Percentiles rank a stretch among this genome's conserved stretches.
phyloP scores from a whole-genome alignment of 1,139 yeast genomes.

The Pichia sp. region DNA sequence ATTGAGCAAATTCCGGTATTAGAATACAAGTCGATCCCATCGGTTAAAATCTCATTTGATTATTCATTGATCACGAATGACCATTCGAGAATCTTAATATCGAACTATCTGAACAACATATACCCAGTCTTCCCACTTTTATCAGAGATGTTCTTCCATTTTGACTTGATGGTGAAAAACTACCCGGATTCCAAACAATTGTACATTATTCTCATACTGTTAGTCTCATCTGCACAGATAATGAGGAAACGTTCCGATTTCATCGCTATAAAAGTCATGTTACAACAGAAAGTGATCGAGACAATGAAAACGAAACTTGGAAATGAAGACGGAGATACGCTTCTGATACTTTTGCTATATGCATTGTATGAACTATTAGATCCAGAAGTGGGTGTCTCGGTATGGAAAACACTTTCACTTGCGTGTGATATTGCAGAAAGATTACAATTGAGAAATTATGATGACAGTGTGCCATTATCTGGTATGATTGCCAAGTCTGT shows the following conservation, averaged over 20 bases:
- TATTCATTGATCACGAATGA: slow-evolving; percentile 18
- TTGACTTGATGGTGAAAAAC: slow-evolving; percentile 20
- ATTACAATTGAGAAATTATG: slow-evolving; percentile 16
- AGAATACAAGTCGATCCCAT: slow-evolving; percentile 10
- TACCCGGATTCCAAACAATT: slow-evolving; percentile 19
- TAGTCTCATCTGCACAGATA: slow-evolving; percentile 23
- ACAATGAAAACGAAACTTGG: slow-evolving; percentile 13
- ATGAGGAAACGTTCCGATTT: slow-evolving; percentile 21
- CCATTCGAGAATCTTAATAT: slow-evolving; percentile 20
- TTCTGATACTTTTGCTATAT: slow-evolving; percentile 18
- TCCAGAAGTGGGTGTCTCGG: slow-evolving; percentile 20
- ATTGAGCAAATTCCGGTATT: background rate
- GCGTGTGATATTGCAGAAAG: slow-evolving; percentile 23
- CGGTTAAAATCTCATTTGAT: slow-evolving; percentile 18
- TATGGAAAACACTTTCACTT: slow-evolving; percentile 19
- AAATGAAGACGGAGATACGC: slow-evolving; percentile 19
- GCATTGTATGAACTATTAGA: slow-evolving; percentile 21
- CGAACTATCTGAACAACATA: slow-evolving; percentile 21
- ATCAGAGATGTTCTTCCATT: slow-evolving; percentile 21
- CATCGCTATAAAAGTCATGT: slow-evolving; percentile 20
- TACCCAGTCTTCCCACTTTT: slow-evolving; percentile 22
- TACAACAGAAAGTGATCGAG: slow-evolving; percentile 20
- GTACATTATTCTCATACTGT: slow-evolving; percentile 18
- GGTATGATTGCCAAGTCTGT: slow-evolving; percentile 17
- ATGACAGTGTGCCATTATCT: slow-evolving; percentile 7